Base-by-base conservation (phyloP, 2,329 filamentous ascomycete species). In the Hirsutella thompsonii region DNA sequence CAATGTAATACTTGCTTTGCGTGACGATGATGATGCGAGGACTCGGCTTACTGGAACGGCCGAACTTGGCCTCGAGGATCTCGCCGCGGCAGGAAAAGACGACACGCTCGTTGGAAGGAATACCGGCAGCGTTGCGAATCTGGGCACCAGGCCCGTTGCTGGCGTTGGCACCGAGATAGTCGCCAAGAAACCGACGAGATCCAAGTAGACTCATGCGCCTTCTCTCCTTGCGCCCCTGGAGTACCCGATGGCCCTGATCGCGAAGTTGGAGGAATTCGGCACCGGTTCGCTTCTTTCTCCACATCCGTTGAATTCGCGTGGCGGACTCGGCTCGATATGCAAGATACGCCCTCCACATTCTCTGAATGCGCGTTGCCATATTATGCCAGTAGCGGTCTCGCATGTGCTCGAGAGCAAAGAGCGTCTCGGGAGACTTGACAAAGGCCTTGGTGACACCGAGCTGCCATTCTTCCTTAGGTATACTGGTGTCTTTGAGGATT, bases 311-410 rank as follows among this genome's bases (percentile, higher is more conserved):
- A 49, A 98, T 96, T 28, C 92, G 79, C 13, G 83, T 94, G 6
- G 92, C 92, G 44, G 86, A 92, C 62, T 98, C 92, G 20, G 79
- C 83, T 36, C 92, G 79, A 62, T 96, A 96, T 5, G 90, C 81
- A 33, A 96, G 73, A 56, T 95, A 96, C 40, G 93, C 94, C 53
- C 92, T 78, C 92, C 92, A 98, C 56, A 94, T 92, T 51, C 92
- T 78, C 65, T 98, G 92, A 44, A 98, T 96, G 44, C 92, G 79
- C 45, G 90, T 94, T 3, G 92, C 92, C 92, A 98, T 96, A 64
- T 96, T 98, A 63, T 96, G 90, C 90, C 90, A 96, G 63, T 96
- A 98, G 42, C 86, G 75, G 58, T 98, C 92, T 56, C 92, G 79
- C 90, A 98, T 96, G 43, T 93, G 89, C 62, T 98, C 92, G 10